These are phyloP conservation scores for Phytophthora multivora DNA, from an alignment of 352 stramenopile genomes.

Conservation along the genomic window DNA sequence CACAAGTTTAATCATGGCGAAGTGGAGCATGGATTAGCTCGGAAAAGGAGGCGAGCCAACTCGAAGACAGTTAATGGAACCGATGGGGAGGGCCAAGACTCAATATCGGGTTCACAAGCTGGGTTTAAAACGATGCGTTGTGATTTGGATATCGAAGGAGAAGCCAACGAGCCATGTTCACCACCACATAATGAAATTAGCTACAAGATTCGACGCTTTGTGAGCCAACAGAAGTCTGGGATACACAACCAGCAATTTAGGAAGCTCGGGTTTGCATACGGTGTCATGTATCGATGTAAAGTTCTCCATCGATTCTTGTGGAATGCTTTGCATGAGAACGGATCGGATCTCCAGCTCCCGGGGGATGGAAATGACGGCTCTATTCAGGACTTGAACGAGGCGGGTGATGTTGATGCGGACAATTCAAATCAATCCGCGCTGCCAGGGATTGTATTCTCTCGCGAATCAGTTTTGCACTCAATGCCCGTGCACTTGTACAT, in stretches of 20 bases:
- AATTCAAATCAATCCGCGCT: background rate
- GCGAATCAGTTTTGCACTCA: conserved; percentile 71
- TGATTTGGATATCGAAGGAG: conserved; percentile 20
- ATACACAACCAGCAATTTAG: conserved; percentile 72
- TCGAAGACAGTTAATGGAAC: conserved; percentile 2
- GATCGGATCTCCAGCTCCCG: conserved; percentile 38
- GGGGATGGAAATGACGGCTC: conserved; percentile 49
- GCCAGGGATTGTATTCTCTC: conserved; percentile 72
- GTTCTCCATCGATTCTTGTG: conserved; percentile 78
- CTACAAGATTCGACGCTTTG: conserved; percentile 73
- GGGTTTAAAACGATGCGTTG: conserved; percentile 12
- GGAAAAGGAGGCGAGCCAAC: conserved; percentile 29
- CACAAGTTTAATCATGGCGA: conserved; percentile 47
- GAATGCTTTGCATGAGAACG: conserved; percentile 58
- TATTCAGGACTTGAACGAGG: conserved; percentile 38
- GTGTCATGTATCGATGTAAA: conserved; percentile 86
- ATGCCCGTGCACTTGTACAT: conserved; percentile 87
- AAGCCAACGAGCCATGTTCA: conserved; percentile 5
- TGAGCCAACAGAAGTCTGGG: conserved; percentile 59
- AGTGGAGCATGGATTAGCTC: conserved; percentile 10
- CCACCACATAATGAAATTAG: conserved; percentile 49
- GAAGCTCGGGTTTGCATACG: conserved; percentile 80
- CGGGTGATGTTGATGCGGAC: conserved; percentile 15
- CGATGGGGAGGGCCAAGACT: background rate
- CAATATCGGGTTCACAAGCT: conserved; percentile 5